Conservation (phyloP, 2,329 filamentous ascomycete genomes). For the Phyllosticta paracitricarpa region DNA sequence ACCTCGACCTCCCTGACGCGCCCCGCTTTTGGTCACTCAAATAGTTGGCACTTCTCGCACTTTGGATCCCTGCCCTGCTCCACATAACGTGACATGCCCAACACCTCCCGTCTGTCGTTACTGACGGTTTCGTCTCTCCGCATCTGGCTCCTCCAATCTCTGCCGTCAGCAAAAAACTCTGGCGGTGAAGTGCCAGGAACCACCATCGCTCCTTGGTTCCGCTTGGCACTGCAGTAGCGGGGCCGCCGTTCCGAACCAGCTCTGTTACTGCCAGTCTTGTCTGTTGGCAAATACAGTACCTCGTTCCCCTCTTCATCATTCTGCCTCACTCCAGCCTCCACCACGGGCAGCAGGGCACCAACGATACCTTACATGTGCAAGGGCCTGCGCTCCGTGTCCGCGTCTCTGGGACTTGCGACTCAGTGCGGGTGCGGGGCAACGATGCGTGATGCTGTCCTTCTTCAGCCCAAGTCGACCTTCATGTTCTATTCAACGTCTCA, state of each 20-base stretch:
- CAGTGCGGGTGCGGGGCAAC: neutral
- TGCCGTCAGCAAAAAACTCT: neutral
- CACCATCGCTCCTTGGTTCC: neutral
- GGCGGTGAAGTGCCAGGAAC: neutral
- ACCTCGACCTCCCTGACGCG: neutral
- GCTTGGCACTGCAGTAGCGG: neutral
- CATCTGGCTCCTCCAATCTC: neutral
- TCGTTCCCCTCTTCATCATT: neutral
- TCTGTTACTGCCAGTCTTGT: neutral
- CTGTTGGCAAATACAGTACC: neutral
- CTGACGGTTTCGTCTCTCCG: neutral
- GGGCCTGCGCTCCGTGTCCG: neutral
- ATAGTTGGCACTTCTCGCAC: neutral
- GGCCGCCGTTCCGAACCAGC: neutral
- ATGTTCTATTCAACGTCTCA: neutral
- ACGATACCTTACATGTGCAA: neutral
- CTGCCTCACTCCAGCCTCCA: neutral
- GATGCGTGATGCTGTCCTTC: neutral
- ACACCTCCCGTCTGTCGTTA: neutral
- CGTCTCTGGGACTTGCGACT: neutral
- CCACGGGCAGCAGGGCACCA: neutral
- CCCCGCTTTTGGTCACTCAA: neutral
- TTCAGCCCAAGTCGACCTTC: neutral
- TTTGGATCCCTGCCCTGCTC: neutral
- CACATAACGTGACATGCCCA: neutral